Base-by-base conservation (phyloP, 257 asterid species). In the Fraxinus americana region DNA sequence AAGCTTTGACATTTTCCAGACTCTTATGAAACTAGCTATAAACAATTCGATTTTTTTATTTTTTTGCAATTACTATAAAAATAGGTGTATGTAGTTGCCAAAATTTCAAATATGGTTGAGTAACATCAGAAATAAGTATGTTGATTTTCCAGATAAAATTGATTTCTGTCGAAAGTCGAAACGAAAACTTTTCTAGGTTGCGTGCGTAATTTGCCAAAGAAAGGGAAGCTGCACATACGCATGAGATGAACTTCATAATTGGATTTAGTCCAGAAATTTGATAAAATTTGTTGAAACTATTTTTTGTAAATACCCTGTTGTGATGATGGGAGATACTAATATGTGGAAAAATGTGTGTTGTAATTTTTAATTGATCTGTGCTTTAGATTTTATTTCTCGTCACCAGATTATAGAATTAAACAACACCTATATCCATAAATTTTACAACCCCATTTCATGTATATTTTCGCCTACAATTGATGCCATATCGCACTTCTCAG, bases 401-500 rank as follows among this genome's bases (percentile, higher is more conserved):
- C 67, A 27, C 67, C 35, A 32, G 30, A 48, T 70, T 5, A 61
- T 23, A 71, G 63, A 73, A 32, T 13, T 75, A 76, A 25, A 52
- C 77, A 70, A 6, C 12, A 34, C 23, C n/a, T 8, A 61, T 74
- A 67, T 69, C 32, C 39, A n/a, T 73, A 59, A 61, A 61, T 67
- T 61, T 63, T 84, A 71, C 41, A 12, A 36, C 50, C 36, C 69
- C 70, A 11, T 78, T 77, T 73, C 32, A 54, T 39, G 59, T 70
- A 34, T 34, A 39, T 50, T 69, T 5, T 63, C 69, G 5, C 45
- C 43, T 69, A 14, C 32, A 10, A 29, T 71, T 77, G 71, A 68
- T 75, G 73, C 80, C 78, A 74, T 27, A 73, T 52, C 54, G 43
- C 45, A 83, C 32, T 59, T 68, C 68, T 59, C 54, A 32, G 7